Percentiles rank a stretch among this genome's conserved stretches.
Evolutionary conservation across 805 yeast species (phyloP).

Genomic region (Pichia eremophila): DNA sequence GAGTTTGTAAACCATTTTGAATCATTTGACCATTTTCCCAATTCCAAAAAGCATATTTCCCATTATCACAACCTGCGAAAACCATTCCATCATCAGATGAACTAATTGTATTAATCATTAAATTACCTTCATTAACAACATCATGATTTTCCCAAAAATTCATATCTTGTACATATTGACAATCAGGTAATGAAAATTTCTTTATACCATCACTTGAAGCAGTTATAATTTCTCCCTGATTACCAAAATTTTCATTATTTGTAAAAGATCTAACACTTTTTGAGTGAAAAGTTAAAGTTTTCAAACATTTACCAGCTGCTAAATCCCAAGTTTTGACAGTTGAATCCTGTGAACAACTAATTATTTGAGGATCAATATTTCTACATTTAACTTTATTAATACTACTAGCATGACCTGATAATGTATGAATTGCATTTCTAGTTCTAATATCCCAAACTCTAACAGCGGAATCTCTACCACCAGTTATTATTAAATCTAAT

Average conservation of each 20-base stretch:
- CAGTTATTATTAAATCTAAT: conserved; percentile 72
- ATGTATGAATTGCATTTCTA: conserved; percentile 59
- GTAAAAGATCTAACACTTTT: conserved; percentile 71
- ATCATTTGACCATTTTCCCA: conserved; percentile 59
- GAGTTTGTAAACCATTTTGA: conserved; percentile 44
- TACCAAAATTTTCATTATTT: conserved; percentile 39
- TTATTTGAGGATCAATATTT: conserved; percentile 73
- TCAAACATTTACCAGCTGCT: conserved; percentile 61
- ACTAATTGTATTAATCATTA: conserved; percentile 59
- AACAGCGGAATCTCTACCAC: conserved; percentile 79
- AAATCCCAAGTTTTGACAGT: conserved; percentile 89
- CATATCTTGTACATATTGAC: conserved; percentile 46
- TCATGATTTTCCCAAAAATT: conserved; percentile 35
- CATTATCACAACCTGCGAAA: conserved; percentile 81
- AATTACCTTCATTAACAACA: conserved; percentile 23
- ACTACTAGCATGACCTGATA: conserved; percentile 75
- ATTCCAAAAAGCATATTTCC: conserved; percentile 68
- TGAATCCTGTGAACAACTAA: conserved; percentile 76
- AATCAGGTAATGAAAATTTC: conserved; percentile 78
- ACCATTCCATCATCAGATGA: conserved; percentile 53
- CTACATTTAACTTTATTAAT: conserved; percentile 62
- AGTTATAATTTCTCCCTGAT: conserved; percentile 65
- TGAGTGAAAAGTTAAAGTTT: conserved; percentile 76
- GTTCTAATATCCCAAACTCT: conserved; percentile 93
- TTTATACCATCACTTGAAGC: conserved; percentile 75